Conservation (phyloP, 2,329 filamentous ascomycete species). For the Microdochium bolleyi region DNA sequence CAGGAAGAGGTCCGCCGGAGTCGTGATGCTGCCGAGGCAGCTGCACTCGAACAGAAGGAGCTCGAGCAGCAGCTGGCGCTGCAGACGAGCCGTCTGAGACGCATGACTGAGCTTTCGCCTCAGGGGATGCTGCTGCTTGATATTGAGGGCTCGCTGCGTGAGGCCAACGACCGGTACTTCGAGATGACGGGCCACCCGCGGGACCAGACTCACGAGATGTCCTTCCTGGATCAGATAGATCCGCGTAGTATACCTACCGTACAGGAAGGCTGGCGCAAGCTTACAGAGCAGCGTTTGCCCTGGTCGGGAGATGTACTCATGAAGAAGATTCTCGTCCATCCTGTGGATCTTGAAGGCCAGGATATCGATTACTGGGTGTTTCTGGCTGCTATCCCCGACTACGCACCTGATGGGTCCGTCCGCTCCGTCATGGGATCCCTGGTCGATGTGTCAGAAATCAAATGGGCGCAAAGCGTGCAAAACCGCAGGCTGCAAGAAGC, state of each 20-base stretch:
- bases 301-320: conserved; percentile 34
- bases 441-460: conserved; percentile 34
- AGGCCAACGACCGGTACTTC: conserved; percentile 38
- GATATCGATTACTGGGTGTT: conserved; percentile 35
- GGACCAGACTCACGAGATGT: conserved; percentile 27
- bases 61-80: conserved; percentile 24
- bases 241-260: conserved; percentile 22
- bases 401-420: conserved; percentile 22
- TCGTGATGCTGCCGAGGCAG: conserved; percentile 23
- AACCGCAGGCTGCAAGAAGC: conserved; percentile 25
- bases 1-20: conserved; percentile 54
- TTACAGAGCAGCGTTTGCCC: conserved; percentile 22
- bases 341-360: conserved; percentile 24
- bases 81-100: conserved; percentile 24
- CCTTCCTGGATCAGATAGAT: conserved; percentile 30
- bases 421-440: conserved; percentile 30
- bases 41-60: conserved; percentile 22
- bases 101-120: conserved; percentile 27
- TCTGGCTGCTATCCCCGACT: conserved; percentile 33
- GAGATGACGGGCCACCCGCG: conserved; percentile 34
- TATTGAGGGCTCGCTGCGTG: conserved; percentile 28
- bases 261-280: conserved; percentile 26
- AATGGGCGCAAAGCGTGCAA: conserved; percentile 31
- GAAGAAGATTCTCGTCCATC: conserved; percentile 19
- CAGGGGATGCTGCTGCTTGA: conserved; percentile 29